Evolutionary conservation across 169 alveolate genomes (phyloP), one percentile per base, ranked within the genome.

Genomic region (Perkinsus olseni): DNA sequence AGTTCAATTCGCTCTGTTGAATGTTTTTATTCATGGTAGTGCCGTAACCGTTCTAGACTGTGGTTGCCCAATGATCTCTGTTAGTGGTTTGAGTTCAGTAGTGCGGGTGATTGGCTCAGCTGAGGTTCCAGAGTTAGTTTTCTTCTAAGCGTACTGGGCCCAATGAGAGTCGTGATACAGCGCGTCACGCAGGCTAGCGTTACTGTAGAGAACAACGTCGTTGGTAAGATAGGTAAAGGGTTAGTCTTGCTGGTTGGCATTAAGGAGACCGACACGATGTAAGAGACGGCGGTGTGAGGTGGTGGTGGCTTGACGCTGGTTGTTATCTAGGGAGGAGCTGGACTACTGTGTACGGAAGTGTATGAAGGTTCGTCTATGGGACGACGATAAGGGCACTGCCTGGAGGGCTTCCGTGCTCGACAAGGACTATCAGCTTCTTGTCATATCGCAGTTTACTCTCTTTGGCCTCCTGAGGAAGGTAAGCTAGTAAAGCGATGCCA

Each of bases 361-460:
- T 39, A 92, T 97, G 91, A 96, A 95, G 82, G 62, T 97, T 31
- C 94, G 97, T 92, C 95, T 97, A 62, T 97, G 98, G 98, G 96
- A 94, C 51, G 97, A 95, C 90, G 96, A 92, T 24, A 93, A 96
- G 39, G 96, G 95, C 39, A 62, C 31, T 62, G 82, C 82, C 0
- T 98, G 99, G 99, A 95, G 95, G 92, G 95, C 95, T 45, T 93
- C 96, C 62, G 97, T 97, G 28, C 94, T 92, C 92, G 97, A 97
- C 8, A 95, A 96, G 91, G 95, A 96, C 31, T 96, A 93, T 90
- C 98, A 97, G 39, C 92, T 98, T 10, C 93, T 98, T 50, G 94
- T 97, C 8, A 98, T 98, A 34, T 96, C 98, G 17, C 97, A 98
- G 92, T 98, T 98, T 96, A 98, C 99, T 37, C 96, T 98, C 39